A percentile compares a stretch with the other conserved stretches of the same genome.
Evolutionary conservation across 192 early-diverging fungal species (phyloP).

Genomic region (Coemansia sp.): DNA sequence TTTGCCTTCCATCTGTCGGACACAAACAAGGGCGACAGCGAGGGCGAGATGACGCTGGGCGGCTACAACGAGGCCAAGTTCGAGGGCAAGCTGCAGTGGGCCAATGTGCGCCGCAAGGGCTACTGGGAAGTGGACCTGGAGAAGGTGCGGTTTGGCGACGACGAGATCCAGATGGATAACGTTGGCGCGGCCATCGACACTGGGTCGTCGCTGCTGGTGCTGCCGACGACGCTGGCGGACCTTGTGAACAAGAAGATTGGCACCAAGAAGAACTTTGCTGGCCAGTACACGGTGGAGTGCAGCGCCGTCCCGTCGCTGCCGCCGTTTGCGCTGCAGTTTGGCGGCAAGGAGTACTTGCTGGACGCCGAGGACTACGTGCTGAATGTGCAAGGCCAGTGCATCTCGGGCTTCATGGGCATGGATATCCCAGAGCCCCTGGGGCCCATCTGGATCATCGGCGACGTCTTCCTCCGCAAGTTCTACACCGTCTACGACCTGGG

Average conservation of each 20-base stretch:
- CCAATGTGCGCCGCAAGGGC: constrained; percentile 84
- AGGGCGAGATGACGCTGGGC: constrained; percentile 90
- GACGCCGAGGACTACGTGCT: constrained; percentile 68
- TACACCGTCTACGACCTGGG: constrained; percentile 66
- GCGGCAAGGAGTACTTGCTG: constrained; percentile 67
- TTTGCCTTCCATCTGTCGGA: constrained; percentile 91
- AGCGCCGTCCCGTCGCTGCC: constrained; percentile 66
- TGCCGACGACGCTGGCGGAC: constrained; percentile 79
- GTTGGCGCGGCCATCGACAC: constrained; percentile 90
- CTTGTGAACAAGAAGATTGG: constrained; percentile 90
- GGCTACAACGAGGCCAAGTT: constrained; percentile 79
- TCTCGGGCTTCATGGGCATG: constrained; percentile 90
- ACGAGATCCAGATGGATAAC: constrained; percentile 66
- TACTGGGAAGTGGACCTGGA: constrained; percentile 97
- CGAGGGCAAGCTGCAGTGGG: constrained; percentile 73
- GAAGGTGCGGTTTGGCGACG: constrained; percentile 76
- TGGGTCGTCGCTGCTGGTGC: constrained; percentile 83
- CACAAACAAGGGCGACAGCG: constrained; percentile 60
- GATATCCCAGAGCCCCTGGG: constrained; percentile 78
- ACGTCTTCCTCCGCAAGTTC: constrained; percentile 82
- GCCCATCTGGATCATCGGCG: constrained; percentile 87
- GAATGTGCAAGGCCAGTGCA: constrained; percentile 68
- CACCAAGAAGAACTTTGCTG: constrained; percentile 89
- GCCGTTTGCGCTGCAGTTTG: constrained; percentile 77
- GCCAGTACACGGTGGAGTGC: constrained; percentile 91